These are phyloP conservation scores for Crassisporium funariophilum DNA, from an alignment of 768 basidiomycete genomes.

Conservation along the genomic window DNA sequence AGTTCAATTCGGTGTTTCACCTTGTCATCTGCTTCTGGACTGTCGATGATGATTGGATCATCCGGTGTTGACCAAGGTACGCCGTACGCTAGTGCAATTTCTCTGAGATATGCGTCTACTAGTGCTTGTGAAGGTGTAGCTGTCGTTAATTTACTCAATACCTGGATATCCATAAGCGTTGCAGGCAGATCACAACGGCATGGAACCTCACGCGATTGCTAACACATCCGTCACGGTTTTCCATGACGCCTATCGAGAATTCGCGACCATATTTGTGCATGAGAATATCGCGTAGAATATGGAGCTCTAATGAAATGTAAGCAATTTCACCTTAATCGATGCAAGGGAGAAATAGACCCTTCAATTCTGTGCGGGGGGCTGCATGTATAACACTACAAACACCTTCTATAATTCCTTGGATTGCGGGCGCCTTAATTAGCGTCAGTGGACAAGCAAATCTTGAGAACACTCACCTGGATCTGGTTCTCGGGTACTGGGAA, in stretches of 20 bases:
- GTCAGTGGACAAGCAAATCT: neutral
- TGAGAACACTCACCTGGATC: slow-evolving; percentile 63
- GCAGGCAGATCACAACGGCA: neutral
- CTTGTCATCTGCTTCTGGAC: slow-evolving; percentile 33
- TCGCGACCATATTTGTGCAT: slow-evolving; percentile 97
- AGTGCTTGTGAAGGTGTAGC: slow-evolving; percentile 72
- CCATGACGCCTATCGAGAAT: slow-evolving; percentile 83
- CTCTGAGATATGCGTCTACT: slow-evolving; percentile 85
- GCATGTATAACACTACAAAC: slow-evolving; percentile 89
- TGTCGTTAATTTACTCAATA: slow-evolving; percentile 71
- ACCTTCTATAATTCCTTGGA: slow-evolving; percentile 63
- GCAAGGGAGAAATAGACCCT: slow-evolving; percentile 50
- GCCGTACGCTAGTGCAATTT: slow-evolving; percentile 88
- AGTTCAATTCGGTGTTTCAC: slow-evolving; percentile 34
- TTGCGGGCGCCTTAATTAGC: slow-evolving; percentile 1
- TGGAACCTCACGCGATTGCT: slow-evolving; percentile 69
- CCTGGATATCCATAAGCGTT: slow-evolving; percentile 40
- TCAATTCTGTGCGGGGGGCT: slow-evolving; percentile 88
- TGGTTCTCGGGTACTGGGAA: slow-evolving; percentile 70
- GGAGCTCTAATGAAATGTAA: slow-evolving; percentile 61
- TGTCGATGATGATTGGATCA: slow-evolving; percentile 4
- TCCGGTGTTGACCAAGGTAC: slow-evolving; percentile 62
- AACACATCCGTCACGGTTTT: slow-evolving; percentile 81
- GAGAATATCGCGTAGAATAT: slow-evolving; percentile 87
- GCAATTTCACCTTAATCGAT: neutral